Evolutionary conservation across 495 filamentous ascomycete genomes (phyloP), one percentile per base, ranked within the genome.

Genomic region (Xylaria curta): DNA sequence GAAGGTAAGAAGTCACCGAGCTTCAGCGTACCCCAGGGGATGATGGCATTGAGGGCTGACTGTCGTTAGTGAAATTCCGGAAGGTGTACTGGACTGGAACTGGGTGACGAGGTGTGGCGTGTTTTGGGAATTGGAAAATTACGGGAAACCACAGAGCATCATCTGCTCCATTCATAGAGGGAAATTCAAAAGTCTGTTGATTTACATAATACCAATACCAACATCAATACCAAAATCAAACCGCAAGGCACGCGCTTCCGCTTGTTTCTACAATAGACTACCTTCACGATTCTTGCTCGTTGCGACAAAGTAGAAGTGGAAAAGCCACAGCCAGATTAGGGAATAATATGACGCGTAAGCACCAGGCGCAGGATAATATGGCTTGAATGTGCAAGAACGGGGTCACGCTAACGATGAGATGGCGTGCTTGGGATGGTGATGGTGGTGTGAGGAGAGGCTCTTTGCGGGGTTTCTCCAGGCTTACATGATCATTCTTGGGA

Each of bases 331-430:
- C 26, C 42, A 6, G 24, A 49, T 65, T 49, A 31, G 62, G 24
- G 19, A 31, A 24, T 33, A 31, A 24, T 1, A 21, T 15, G 46
- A 66, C 46, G 63, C 63, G 63, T 53, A 51, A 66, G 47, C 63
- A 33, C 6, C 38, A 65, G 42, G 42, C 42, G 62, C 42, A 65
- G 42, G 24, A 44, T 28, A n/a, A 31, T 47, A 28, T 65, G 19
- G n/a, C 38, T 44, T n/a, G 13, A 49, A 65, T 47, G 40, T 46
- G 62, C 62, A 65, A 46, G 42, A 65, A 31, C 33, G 19, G 62
- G 13, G 42, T 19, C 21, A 33, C 62, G 42, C 62, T 65, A 65
- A 47, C 15, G 4, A 12, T 26, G 4, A 28, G 24, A 47, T 47
- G 62, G 42, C 62, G 19, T 40, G 60, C 60, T 62, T 21, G 6